phyloP scores from a whole-genome alignment of 202 grass and related monocot species.

The Digitaria exilis region DNA sequence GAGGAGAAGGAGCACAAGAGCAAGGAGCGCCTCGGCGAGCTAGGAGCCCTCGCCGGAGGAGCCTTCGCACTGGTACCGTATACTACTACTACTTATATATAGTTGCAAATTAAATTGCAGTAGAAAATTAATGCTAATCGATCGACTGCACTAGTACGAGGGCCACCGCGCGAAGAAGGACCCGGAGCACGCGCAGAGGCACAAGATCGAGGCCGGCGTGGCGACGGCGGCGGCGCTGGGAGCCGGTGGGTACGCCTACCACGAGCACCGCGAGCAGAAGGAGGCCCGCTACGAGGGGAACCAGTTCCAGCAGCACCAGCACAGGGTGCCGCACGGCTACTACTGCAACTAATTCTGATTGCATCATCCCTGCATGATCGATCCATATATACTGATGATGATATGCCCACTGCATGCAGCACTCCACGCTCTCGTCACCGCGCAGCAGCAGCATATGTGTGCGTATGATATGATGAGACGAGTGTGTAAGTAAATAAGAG shows the following conservation, averaged over 20 bases:
- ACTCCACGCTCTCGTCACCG: too few relatives aligned
- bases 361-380: too few relatives aligned
- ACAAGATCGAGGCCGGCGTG: constrained; percentile 64
- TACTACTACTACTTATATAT: too few relatives aligned
- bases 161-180: constrained; percentile 65
- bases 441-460: too few relatives aligned
- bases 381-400: too few relatives aligned
- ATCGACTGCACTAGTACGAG: constrained; percentile 50
- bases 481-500: background rate
- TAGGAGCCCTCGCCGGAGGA: constrained; percentile 50
- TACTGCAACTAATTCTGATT: too few relatives aligned
- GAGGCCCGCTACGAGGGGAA: constrained; percentile 39
- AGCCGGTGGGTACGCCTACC: constrained; percentile 61
- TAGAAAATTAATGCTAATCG: too few relatives aligned
- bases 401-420: background rate
- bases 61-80: constrained; percentile 52
- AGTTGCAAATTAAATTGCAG: too few relatives aligned
- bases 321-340: constrained; percentile 19
- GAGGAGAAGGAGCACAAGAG: constrained; percentile 71
- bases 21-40: constrained; percentile 64
- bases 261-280: constrained; percentile 76
- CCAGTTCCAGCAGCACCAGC: background rate
- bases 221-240: constrained; percentile 46
- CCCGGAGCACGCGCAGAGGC: constrained; percentile 52
- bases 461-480: too few relatives aligned